phyloP scores from a whole-genome alignment of 495 filamentous ascomycete genomes.

The Xeromyces bisporus region DNA sequence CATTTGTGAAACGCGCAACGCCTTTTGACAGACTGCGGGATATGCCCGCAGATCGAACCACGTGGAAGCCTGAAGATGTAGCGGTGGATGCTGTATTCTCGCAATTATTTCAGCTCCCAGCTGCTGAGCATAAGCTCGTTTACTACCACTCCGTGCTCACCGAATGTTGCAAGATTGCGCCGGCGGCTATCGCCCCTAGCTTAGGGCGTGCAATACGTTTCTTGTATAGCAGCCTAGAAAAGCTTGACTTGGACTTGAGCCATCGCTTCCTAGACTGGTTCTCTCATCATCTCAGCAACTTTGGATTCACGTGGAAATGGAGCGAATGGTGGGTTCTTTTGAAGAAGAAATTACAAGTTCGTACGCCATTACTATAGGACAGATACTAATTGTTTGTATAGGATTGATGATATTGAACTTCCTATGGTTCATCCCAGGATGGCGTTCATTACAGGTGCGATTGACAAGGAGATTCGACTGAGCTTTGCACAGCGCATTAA shows the following conservation, averaged over 20 bases:
- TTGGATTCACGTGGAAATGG: slow-evolving; percentile 99
- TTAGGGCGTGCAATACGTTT: slow-evolving; percentile 86
- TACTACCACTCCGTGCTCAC: slow-evolving; percentile 94
- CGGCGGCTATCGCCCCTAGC: slow-evolving; percentile 88
- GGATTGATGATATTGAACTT: slow-evolving; percentile 67
- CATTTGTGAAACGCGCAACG: slow-evolving; percentile 83
- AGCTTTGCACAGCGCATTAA: slow-evolving; percentile 94
- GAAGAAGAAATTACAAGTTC: too few relatives aligned
- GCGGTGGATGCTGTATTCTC: slow-evolving; percentile 94
- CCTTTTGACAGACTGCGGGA: slow-evolving; percentile 80
- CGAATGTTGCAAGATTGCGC: slow-evolving; percentile 86
- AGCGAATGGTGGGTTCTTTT: slow-evolving; percentile 67
- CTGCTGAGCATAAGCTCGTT: slow-evolving; percentile 80
- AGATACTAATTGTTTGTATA: slow-evolving; percentile 9
- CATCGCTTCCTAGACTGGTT: slow-evolving; percentile 96
- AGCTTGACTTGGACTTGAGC: slow-evolving; percentile 71
- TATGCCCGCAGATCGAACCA: slow-evolving; percentile 41
- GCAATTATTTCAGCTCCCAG: slow-evolving; percentile 75
- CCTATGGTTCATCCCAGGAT: slow-evolving; percentile 69
- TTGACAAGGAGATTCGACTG: slow-evolving; percentile 94
- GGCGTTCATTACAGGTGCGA: slow-evolving; percentile 71
- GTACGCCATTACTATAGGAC: too few relatives aligned
- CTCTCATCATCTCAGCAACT: slow-evolving; percentile 92
- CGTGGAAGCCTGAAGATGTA: slow-evolving; percentile 97
- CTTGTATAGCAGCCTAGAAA: slow-evolving; percentile 62